Base-by-base conservation (phyloP, 2,329 filamentous ascomycete genomes). In the Sporothrix mexicana region DNA sequence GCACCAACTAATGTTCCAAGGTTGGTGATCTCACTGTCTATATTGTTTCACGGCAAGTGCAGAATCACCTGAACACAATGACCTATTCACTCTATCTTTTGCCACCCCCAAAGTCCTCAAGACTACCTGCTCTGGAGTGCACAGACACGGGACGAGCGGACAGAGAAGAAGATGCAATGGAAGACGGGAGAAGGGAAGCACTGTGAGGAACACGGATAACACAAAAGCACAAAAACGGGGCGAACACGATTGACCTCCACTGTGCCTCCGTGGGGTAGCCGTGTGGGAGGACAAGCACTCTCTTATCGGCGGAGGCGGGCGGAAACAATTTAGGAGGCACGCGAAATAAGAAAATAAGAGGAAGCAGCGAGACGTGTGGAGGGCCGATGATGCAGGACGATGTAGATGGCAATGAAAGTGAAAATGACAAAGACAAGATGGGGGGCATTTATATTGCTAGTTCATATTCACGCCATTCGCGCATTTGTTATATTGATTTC, bases 351-450 rank as follows among this genome's bases (percentile, higher is more conserved):
- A 9, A 25, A 55, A 55, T 13, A 25, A 12, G 9, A 55, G n/a
- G n/a, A 25, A 59, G 13, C 36, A 4, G 55, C 55, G 55, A 59
- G 4, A 25, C 9, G 23, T 61, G 57, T 62, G 17, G 57, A n/a
- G 15, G 57, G 17, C 57, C 57, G 57, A 62, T 62, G 57, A 62
- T 43, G 30, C 57, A 62, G 57, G 57, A 43, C 57, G 20, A 36
- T 36, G 1, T 43, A 25, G 13, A n/a, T 41, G 9, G 17, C 53
- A 30, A 6, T 15, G 23, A 57, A 7, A 57, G 30, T 15, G 13
- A 12, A 12, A 30, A 53, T 20, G 5, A 53, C n/a, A 59, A 30
- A 36, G 55, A 7, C 7, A 36, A 36, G 9, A 57, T 13, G 57
- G 30, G 10, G 57, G 17, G 30, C 30, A 12, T 17, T 8, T 62